Percentiles rank a stretch among this genome's conserved stretches.
Conservation (phyloP, 805 yeast species). For the Dipodascus geniculatus region DNA sequence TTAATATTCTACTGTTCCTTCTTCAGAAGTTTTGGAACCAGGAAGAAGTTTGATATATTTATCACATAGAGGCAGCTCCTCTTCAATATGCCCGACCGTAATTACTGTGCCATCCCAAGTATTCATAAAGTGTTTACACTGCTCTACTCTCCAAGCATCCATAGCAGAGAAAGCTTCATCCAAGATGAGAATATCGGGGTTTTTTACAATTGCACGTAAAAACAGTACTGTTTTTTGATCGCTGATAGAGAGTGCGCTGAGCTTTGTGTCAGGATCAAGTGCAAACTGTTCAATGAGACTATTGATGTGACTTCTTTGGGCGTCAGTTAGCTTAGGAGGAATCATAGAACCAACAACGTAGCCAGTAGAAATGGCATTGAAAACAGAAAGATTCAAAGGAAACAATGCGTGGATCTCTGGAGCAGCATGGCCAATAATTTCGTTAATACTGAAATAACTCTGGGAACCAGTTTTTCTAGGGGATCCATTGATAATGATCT, state of each 20-base stretch:
- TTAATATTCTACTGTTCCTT: background rate
- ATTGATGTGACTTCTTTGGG: conserved; percentile 31
- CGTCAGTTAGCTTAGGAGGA: conserved; percentile 34
- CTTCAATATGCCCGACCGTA: conserved; percentile 69
- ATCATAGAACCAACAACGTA: conserved; percentile 52
- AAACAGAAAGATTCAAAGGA: conserved; percentile 42
- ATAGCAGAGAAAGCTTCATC: conserved; percentile 93
- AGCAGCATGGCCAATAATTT: conserved; percentile 71
- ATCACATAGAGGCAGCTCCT: conserved; percentile 70
- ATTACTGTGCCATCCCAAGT: conserved; percentile 55
- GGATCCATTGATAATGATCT: conserved; percentile 49
- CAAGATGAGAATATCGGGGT: conserved; percentile 66
- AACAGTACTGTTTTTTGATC: conserved; percentile 72
- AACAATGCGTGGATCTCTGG: conserved; percentile 91
- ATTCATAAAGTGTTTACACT: conserved; percentile 41
- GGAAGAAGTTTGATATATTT: conserved; percentile 29
- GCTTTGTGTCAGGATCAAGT: conserved; percentile 32
- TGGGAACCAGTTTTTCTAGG: conserved; percentile 64
- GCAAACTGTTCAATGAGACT: conserved; percentile 37
- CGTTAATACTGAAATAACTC: conserved; percentile 69
- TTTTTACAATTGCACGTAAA: conserved; percentile 63
- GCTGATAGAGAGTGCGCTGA: conserved; percentile 49
- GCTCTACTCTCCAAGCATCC: conserved; percentile 49
- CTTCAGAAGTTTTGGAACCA: background rate
- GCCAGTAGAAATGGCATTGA: conserved; percentile 60